A percentile compares a stretch with the other conserved stretches of the same genome.
phyloP scores from a whole-genome alignment of 2,329 filamentous ascomycete species.

The Monilinia polystroma region DNA sequence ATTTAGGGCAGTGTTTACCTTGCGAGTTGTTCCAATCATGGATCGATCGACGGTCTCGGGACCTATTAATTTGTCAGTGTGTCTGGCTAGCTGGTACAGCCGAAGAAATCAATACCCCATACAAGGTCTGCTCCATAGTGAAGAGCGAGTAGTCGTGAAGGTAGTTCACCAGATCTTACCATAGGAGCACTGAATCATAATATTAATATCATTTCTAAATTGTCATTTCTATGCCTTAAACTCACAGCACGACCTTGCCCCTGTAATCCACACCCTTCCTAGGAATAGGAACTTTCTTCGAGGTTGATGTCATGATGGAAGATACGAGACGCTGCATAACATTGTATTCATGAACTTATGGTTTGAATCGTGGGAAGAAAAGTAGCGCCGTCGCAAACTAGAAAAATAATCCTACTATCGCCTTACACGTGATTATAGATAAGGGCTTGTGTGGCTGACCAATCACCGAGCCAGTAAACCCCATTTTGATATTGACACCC shows the following conservation, averaged over 20 bases:
- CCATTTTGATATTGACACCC: background rate
- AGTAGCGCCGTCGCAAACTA: background rate
- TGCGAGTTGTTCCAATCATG: conserved; percentile 81
- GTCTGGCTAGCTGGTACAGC: conserved; percentile 22
- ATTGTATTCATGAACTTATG: conserved; percentile 27
- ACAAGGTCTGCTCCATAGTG: conserved; percentile 96
- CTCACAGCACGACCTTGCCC: conserved; percentile 79
- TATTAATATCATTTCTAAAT: background rate
- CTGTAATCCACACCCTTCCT: conserved; percentile 88
- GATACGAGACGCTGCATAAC: conserved; percentile 43
- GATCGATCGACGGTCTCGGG: conserved; percentile 93
- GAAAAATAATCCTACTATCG: conserved; percentile 16
- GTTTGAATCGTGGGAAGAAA: background rate
- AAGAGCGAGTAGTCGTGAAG: conserved; percentile 81
- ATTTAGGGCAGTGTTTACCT: conserved; percentile 70
- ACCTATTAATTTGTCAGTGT: conserved; percentile 48
- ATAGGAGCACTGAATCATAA: conserved; percentile 65
- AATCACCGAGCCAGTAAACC: background rate
- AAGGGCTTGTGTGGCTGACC: background rate
- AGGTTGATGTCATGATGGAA: conserved; percentile 57
- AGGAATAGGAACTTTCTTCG: conserved; percentile 78
- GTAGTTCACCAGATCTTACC: conserved; percentile 95
- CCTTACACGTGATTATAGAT: background rate
- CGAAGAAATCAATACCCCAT: conserved; percentile 64
- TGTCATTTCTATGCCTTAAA: background rate